Conservation (phyloP, 2,329 filamentous ascomycete genomes). For the Polychaeton citri region DNA sequence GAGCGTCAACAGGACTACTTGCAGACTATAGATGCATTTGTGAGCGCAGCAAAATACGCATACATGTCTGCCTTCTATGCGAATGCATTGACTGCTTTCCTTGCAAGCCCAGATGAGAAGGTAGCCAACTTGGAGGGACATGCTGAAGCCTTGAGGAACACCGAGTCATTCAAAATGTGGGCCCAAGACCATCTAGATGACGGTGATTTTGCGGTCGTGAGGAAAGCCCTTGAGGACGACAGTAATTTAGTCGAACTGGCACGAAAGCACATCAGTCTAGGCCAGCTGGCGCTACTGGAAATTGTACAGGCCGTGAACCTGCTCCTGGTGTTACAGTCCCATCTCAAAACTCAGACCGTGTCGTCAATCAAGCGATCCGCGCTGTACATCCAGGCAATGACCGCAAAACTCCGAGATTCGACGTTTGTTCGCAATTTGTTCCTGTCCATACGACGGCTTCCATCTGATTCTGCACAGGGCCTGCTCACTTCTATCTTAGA, state of each 20-base stretch:
- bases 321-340: slow-evolving; percentile 23
- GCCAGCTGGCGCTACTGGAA: slow-evolving; percentile 25
- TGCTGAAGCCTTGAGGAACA: slow-evolving; percentile 51
- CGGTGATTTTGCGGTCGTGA: slow-evolving; percentile 23
- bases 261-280: slow-evolving; percentile 19
- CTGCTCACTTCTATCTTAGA: slow-evolving; percentile 21
- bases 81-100: slow-evolving; percentile 57
- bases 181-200: slow-evolving; percentile 15
- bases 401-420: slow-evolving; percentile 40
- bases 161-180: slow-evolving; percentile 51
- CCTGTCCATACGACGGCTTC: slow-evolving; percentile 46
- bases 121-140: slow-evolving; percentile 43
- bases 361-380: slow-evolving; percentile 23
- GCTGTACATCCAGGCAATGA: slow-evolving; percentile 49
- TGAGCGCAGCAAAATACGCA: slow-evolving; percentile 51
- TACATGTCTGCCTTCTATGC: slow-evolving; percentile 82
- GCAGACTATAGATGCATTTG: slow-evolving; percentile 60
- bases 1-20: slow-evolving; percentile 66
- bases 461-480: slow-evolving; percentile 38
- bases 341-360: slow-evolving; percentile 22
- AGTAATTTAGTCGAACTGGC: slow-evolving; percentile 37
- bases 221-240: slow-evolving; percentile 48
- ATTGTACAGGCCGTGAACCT: slow-evolving; percentile 26
- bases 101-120: slow-evolving; percentile 24
- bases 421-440: slow-evolving; percentile 41